A percentile compares a stretch with the other conserved stretches of the same genome.
phyloP scores from a whole-genome alignment of 2,329 filamentous ascomycete genomes.

The Cryphonectria carpinicola region DNA sequence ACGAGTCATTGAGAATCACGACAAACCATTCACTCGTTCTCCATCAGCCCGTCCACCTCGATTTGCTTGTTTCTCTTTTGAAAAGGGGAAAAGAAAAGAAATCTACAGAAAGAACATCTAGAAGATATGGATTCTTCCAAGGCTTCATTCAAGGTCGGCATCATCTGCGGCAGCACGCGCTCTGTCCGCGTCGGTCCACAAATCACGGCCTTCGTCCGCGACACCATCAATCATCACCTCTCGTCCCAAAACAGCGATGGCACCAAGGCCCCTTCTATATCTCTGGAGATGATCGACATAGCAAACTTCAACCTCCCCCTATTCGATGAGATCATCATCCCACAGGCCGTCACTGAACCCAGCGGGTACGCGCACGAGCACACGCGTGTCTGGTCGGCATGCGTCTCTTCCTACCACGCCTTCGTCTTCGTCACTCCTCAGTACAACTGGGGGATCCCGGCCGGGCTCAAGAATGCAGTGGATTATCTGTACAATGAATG shows the following conservation, averaged over 20 bases:
- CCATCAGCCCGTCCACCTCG: not conserved
- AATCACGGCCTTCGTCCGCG: slow-evolving; percentile 31
- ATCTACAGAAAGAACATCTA: not conserved
- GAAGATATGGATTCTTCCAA: not conserved
- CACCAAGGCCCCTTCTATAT: not conserved
- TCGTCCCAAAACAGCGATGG: not conserved
- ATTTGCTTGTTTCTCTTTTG: not conserved
- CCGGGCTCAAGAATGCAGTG: slow-evolving; percentile 55
- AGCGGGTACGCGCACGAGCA: slow-evolving; percentile 40
- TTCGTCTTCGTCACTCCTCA: slow-evolving; percentile 41
- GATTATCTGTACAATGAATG: slow-evolving; percentile 57
- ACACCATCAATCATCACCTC: slow-evolving; percentile 29
- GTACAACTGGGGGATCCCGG: slow-evolving; percentile 54
- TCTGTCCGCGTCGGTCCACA: slow-evolving; percentile 33
- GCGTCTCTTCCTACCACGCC: slow-evolving; percentile 38
- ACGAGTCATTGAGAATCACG: not conserved
- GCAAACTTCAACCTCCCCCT: slow-evolving; percentile 40
- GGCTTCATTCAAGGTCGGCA: slow-evolving; percentile 31
- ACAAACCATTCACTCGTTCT: not conserved
- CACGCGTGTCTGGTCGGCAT: slow-evolving; percentile 41
- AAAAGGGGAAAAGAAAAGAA: not conserved
- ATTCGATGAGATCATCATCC: slow-evolving; percentile 41
- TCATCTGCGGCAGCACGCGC: slow-evolving; percentile 36
- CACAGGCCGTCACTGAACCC: slow-evolving; percentile 34
- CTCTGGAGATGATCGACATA: slow-evolving; percentile 37